A percentile compares a stretch with the other conserved stretches of the same genome.
Evolutionary conservation across 768 basidiomycete species (phyloP).

Genomic region (Collybia nuda): DNA sequence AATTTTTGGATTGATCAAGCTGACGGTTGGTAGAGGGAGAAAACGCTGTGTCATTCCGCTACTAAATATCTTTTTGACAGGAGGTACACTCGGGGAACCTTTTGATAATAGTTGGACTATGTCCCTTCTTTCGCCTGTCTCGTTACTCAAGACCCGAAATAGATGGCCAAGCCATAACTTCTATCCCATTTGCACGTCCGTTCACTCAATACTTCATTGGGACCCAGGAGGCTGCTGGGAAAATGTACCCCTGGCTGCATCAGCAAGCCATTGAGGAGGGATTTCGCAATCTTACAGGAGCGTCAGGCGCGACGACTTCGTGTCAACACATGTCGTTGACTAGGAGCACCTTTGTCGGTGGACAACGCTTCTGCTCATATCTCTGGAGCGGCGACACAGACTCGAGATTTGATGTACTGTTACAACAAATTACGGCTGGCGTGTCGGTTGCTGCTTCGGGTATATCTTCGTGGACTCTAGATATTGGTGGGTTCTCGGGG

Average conservation of each 20-base stretch:
- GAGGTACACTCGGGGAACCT: constrained; percentile 33
- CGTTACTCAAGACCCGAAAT: not conserved
- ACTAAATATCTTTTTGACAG: constrained; percentile 10
- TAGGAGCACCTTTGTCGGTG: constrained; percentile 33
- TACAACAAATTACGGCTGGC: constrained; percentile 34
- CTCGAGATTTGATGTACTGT: constrained; percentile 30
- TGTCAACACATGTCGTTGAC: constrained; percentile 34
- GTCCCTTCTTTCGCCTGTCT: not conserved
- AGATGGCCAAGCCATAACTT: constrained; percentile 29
- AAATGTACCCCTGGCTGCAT: constrained; percentile 38
- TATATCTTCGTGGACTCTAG: constrained; percentile 35
- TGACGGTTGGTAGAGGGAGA: constrained; percentile 22
- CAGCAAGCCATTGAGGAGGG: constrained; percentile 36
- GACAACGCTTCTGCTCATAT: constrained; percentile 36
- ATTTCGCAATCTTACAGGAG: constrained; percentile 29
- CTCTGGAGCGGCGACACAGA: constrained; percentile 36
- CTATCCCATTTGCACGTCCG: constrained; percentile 30
- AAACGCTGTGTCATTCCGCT: not conserved
- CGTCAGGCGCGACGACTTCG: constrained; percentile 14
- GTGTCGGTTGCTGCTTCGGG: constrained; percentile 33
- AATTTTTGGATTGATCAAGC: constrained; percentile 39
- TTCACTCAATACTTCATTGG: constrained; percentile 35
- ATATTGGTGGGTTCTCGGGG: constrained; percentile 34
- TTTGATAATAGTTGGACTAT: constrained; percentile 28
- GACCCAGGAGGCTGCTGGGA: constrained; percentile 32